Evolutionary conservation across 169 alveolate genomes (phyloP).

Genomic region (Babesia gibsoni): DNA sequence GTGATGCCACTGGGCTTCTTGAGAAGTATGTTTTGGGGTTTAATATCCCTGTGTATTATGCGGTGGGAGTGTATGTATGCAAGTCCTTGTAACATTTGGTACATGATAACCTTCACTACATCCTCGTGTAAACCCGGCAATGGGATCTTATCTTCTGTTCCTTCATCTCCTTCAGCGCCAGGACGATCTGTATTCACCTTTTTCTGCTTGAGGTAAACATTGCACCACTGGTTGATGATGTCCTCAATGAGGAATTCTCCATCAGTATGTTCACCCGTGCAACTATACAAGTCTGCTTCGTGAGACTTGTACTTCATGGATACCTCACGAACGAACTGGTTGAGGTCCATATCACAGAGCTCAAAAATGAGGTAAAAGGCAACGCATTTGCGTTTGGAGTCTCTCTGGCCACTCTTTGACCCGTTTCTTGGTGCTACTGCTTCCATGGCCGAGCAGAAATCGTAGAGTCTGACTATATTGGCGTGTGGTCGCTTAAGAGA

Average conservation of each 20-base stretch:
- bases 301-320: slow-evolving; percentile 41
- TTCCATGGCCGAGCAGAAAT: slow-evolving; percentile 66
- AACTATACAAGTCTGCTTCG: slow-evolving; percentile 35
- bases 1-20: slow-evolving; percentile 42
- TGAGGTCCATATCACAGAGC: slow-evolving; percentile 67
- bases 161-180: not conserved
- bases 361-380: slow-evolving; percentile 63
- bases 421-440: slow-evolving; percentile 1
- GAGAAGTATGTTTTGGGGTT: slow-evolving; percentile 77
- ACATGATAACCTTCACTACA: slow-evolving; percentile 71
- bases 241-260: slow-evolving; percentile 52
- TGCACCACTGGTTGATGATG: slow-evolving; percentile 51
- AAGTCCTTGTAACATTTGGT: slow-evolving; percentile 73
- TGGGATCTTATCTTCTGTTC: slow-evolving; percentile 37
- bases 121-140: slow-evolving; percentile 72
- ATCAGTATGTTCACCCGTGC: slow-evolving; percentile 36
- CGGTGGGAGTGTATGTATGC: slow-evolving; percentile 69
- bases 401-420: not conserved
- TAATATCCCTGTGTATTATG: slow-evolving; percentile 75
- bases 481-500: slow-evolving; percentile 62
- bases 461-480: slow-evolving; percentile 58
- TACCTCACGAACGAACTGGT: slow-evolving; percentile 42
- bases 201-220: slow-evolving; percentile 42
- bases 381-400: slow-evolving; percentile 23
- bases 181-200: not conserved